Evolutionary conservation across 768 basidiomycete genomes (phyloP), one percentile per base, ranked within the genome.

Genomic region (Roridomyces roridus): DNA sequence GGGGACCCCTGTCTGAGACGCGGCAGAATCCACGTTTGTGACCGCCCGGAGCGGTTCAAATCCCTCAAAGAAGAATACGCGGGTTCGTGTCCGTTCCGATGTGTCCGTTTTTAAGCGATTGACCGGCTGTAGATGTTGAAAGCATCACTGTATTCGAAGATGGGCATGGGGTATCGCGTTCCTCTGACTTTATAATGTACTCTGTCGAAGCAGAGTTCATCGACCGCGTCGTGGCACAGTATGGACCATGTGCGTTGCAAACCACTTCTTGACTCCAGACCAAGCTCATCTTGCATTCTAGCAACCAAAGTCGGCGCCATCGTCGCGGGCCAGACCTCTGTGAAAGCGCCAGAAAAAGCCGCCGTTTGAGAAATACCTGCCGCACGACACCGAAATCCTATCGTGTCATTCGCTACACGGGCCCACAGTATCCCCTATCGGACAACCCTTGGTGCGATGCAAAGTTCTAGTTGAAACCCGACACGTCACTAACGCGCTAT

Each of bases 351-450:
- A 0, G 96, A 99, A 70, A 86, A 82, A 58, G 81, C 71, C 2
- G 95, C n/a, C 96, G 0, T 98, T 96, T 67, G 96, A 99, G 62
- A 82, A 84, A 29, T 80, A 92, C 65, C 85, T 98, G 2, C 96
- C 96, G 0, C 60, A 73, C 3, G 96, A 99, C 67, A 88, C 91
- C 14, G 81, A 89, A 66, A 94, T 98, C 65, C 83, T 97, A 37
- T 96, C 94, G 0, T 84, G 93, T 51, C 96, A 99, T 74, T 96
- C 95, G n/a, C 73, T 99, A n/a, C 96, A 99, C 70, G 96, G 96
- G 0, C 96, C 96, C 0, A 86, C 84, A n/a, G 94, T 99, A 11
- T 88, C 87, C 28, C 87, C 95, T 0, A 77, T 87, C 12, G 94
- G 92, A 0, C 96, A 99, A 67, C 94, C 96, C 8, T 73, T 99